Evolutionary conservation across 495 filamentous ascomycete genomes (phyloP), one percentile per base, ranked within the genome.

Genomic region (Xylaria bambusicola): DNA sequence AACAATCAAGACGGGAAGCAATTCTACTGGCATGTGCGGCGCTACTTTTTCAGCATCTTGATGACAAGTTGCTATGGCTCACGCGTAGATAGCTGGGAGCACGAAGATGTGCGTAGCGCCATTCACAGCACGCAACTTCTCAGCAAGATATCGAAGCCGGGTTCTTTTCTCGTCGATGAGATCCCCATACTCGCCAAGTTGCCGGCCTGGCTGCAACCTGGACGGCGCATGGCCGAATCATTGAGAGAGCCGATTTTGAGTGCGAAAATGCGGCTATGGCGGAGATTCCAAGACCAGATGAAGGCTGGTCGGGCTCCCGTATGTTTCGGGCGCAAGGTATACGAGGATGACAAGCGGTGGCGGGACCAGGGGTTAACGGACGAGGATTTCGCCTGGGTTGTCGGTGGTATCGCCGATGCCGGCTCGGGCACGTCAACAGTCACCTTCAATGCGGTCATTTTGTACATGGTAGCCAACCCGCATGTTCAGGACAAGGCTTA

Each of bases 381-480:
- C 36, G 36, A 40, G 36, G 36, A 40, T 40, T 40, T 40, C 36
- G 36, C 36, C 36, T 40, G 36, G 36, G n/a, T 40, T 15, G 36
- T 40, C 36, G 36, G 36, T 15, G 36, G 36, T 40, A 40, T 40
- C 36, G 36, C 82, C 53, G 80, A 77, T 0, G 80, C 81, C 10
- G 80, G 80, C 29, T 74, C 73, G 31, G 80, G 83, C 59, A 83
- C 80, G 15, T 79, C 80, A 10, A 77, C 81, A 15, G 76, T 78
- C 17, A 80, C 80, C 0, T 65, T 83, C 27, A 78, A 73, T 67
- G 77, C 72, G 20, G 78, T 76, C 24, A 72, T 83, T 27, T 71
- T 83, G 9, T 79, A 76, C 20, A 68, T 83, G 68, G 70, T 44
- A 40, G 36, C 36, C 36, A 50, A 47, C 24, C 44, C 20, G 17